Evolutionary conservation across 192 early-diverging fungal species (phyloP), one percentile per base, ranked within the genome.

Genomic region (Phlyctochytrium bullatum): DNA sequence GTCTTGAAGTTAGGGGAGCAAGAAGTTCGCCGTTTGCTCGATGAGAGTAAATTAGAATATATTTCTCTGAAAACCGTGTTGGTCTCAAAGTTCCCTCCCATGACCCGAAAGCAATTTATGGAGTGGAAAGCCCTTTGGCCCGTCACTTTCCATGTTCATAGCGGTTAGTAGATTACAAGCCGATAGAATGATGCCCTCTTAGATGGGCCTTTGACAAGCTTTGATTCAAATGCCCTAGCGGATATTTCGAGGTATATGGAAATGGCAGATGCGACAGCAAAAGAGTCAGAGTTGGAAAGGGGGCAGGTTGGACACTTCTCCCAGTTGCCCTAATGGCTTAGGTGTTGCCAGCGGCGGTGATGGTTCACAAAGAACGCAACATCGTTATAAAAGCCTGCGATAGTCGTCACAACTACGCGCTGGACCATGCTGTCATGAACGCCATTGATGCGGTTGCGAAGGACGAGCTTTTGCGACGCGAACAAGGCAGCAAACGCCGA

Each of bases 121-220:
- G 72, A 72, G 32, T 97, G 94, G 92, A 92, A 85, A 65, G 14
- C 52, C 14, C 24, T 90, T 27, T 97, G 94, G 94, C 93, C 94
- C 3, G 78, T 92, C n/a, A 74, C 77, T 25, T 97, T 87, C 62
- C 85, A 89, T 69, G 40, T 20, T 47, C 40, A 47, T 47, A 14
- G 10, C 10, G 40, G 40, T 47, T 20, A 20, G 40, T 47, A 47
- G 6, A 20, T 47, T 47, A 14, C 20, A 14, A 6, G 40, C 6
- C 20, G 6, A 20, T 47, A 14, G 40, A 47, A 6, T 6, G 40
- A 47, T 14, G 6, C 20, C 40, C 40, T 47, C 20, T 6, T 20
- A 47, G 40, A 47, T 20, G 40, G 10, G 6, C 34, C 24, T 51
- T n/a, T 4, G 2, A 40, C 23, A 36, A 40, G n/a, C 0, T 34